These are phyloP conservation scores for Diaporthe australafricana DNA, from an alignment of 2,329 filamentous ascomycete genomes.

Conservation along the genomic window DNA sequence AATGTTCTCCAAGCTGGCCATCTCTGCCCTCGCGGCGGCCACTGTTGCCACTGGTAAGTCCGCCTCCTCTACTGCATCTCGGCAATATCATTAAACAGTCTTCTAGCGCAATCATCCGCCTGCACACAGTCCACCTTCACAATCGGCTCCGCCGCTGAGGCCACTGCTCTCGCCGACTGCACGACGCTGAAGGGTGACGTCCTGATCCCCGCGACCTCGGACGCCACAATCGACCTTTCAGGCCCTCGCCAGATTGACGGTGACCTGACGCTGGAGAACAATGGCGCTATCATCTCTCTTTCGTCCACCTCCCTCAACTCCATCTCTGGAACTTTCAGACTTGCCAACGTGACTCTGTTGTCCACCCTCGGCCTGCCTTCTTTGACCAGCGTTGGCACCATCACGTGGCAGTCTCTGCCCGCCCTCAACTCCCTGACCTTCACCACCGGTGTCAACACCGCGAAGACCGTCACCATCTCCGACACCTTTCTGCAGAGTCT, in stretches of 20 bases:
- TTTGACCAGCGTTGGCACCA: conserved; percentile 73
- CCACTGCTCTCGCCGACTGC: conserved; percentile 71
- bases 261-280: conserved; percentile 70
- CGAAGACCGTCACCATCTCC: conserved; percentile 77
- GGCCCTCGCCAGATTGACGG: conserved; percentile 69
- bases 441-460: conserved; percentile 71
- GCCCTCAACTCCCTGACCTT: conserved; percentile 63
- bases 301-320: conserved; percentile 68
- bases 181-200: conserved; percentile 76
- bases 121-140: conserved; percentile 58
- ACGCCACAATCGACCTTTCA: conserved; percentile 70
- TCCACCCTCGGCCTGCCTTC: conserved; percentile 73
- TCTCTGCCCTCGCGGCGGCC: conserved; percentile 55
- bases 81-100: conserved; percentile 29
- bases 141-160: conserved; percentile 74
- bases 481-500: conserved; percentile 88
- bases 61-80: background rate
- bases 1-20: conserved; percentile 57
- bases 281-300: conserved; percentile 71
- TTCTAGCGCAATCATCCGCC: conserved; percentile 47
- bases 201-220: conserved; percentile 67
- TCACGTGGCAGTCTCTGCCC: conserved; percentile 80
- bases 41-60: conserved; percentile 54
- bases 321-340: conserved; percentile 77
- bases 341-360: conserved; percentile 77